phyloP scores from a whole-genome alignment of 2,329 filamentous ascomycete species.

The Clarireedia monteithiana region DNA sequence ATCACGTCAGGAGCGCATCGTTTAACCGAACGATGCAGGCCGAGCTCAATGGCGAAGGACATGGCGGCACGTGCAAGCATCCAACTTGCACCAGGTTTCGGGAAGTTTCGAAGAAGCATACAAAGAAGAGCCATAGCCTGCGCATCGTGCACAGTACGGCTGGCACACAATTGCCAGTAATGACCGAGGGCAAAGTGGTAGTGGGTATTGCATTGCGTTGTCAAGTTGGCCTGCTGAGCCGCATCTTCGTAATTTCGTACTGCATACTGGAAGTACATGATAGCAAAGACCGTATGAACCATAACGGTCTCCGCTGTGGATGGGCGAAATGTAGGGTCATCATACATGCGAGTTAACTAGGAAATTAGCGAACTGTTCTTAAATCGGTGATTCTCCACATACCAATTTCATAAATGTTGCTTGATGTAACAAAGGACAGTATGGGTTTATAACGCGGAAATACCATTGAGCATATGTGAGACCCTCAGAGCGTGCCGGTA shows the following conservation, averaged over 20 bases:
- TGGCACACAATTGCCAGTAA: slow-evolving; percentile 55
- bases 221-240: slow-evolving; percentile 45
- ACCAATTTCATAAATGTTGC: slow-evolving; percentile 64
- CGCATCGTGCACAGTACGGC: slow-evolving; percentile 56
- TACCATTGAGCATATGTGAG: slow-evolving; percentile 68
- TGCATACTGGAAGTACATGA: slow-evolving; percentile 72
- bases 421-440: slow-evolving; percentile 69
- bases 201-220: slow-evolving; percentile 64
- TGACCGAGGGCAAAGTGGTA: slow-evolving; percentile 69
- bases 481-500: slow-evolving; percentile 58
- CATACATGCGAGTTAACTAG: slow-evolving; percentile 58
- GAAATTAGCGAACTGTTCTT: slow-evolving; percentile 4
- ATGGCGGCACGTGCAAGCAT: slow-evolving; percentile 59
- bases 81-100: slow-evolving; percentile 69
- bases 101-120: slow-evolving; percentile 66
- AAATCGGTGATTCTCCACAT: slow-evolving; percentile 25
- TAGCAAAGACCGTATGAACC: slow-evolving; percentile 72
- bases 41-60: slow-evolving; percentile 63
- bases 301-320: slow-evolving; percentile 58
- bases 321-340: slow-evolving; percentile 56
- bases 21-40: slow-evolving; percentile 64
- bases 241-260: slow-evolving; percentile 55
- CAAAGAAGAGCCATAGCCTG: slow-evolving; percentile 69
- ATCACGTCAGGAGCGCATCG: slow-evolving; percentile 41
- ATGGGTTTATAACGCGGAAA: slow-evolving; percentile 63